phyloP scores from a whole-genome alignment of 805 yeast species.

The Cyberlindnera euphorbiae region DNA sequence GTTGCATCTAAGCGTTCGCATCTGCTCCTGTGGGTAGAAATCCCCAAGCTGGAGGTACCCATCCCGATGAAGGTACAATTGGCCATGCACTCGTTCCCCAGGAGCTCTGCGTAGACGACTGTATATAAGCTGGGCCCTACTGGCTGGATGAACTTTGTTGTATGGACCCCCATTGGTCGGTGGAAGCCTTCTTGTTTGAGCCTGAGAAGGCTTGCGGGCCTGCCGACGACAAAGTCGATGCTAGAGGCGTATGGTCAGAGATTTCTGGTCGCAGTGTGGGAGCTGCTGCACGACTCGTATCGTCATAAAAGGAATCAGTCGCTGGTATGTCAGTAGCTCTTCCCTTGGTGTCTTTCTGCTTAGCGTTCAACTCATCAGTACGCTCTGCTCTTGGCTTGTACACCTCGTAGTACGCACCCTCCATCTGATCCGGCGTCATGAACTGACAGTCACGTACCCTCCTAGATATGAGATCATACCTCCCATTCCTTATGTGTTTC shows the following conservation, averaged over 20 bases:
- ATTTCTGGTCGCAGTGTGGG: too few species aligned
- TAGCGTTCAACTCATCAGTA: conserved; percentile 4
- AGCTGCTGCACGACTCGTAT: conserved; percentile 2
- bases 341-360: conserved; percentile 1
- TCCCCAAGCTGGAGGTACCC: not conserved
- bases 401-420: conserved; percentile 18
- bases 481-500: conserved; percentile 21
- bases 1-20: not conserved
- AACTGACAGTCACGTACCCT: conserved; percentile 13
- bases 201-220: too few species aligned
- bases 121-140: not conserved
- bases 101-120: too few species aligned
- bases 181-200: too few species aligned
- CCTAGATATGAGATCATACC: conserved; percentile 23
- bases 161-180: not conserved
- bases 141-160: not conserved
- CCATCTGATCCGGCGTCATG: conserved; percentile 12
- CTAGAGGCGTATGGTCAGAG: too few species aligned
- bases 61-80: too few species aligned
- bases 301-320: conserved; percentile 11
- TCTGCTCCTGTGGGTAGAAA: not conserved
- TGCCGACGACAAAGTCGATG: too few species aligned
- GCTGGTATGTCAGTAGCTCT: too few species aligned
- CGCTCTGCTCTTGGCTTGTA: conserved; percentile 23
- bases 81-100: too few species aligned